Conservation (phyloP, 345 rosid species). For the Eutrema japonicum region DNA sequence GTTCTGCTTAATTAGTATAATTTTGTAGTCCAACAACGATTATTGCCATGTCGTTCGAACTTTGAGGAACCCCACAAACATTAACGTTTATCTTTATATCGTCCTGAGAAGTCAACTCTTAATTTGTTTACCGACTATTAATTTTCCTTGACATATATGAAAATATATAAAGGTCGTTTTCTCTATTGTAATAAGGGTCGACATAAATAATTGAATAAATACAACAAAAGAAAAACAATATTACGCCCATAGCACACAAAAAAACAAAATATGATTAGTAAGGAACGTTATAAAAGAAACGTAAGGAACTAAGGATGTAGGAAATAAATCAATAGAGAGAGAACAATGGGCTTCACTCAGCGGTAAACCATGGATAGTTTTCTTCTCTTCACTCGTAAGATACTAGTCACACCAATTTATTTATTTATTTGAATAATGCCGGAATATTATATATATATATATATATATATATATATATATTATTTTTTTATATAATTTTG, state of each 20-base stretch:
- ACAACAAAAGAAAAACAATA: not conserved
- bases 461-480: not conserved
- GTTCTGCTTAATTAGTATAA: not conserved
- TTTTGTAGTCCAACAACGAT: not conserved
- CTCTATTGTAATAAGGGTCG: slow-evolving; percentile 3
- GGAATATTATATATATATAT: not conserved
- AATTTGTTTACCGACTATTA: slow-evolving; percentile 25
- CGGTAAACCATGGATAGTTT: slow-evolving; percentile 35
- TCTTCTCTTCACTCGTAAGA: not conserved
- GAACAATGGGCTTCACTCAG: slow-evolving; percentile 40
- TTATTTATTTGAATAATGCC: not conserved
- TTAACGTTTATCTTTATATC: not conserved
- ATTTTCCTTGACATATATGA: not conserved
- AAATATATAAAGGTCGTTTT: not conserved
- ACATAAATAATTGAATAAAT: slow-evolving; percentile 6
- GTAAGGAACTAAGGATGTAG: slow-evolving; percentile 4
- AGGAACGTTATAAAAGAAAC: slow-evolving; percentile 23
- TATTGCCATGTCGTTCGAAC: not conserved
- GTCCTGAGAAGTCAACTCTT: slow-evolving; percentile 36
- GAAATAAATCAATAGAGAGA: slow-evolving; percentile 10
- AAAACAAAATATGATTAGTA: not conserved
- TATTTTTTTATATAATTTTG: not conserved
- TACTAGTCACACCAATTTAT: slow-evolving; percentile 32
- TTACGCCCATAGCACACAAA: slow-evolving; percentile 23
- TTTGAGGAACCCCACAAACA: slow-evolving; percentile 10